These are phyloP conservation scores for Diaporthe citrichinensis DNA, from an alignment of 2,329 filamentous ascomycete genomes.

Conservation along the genomic window DNA sequence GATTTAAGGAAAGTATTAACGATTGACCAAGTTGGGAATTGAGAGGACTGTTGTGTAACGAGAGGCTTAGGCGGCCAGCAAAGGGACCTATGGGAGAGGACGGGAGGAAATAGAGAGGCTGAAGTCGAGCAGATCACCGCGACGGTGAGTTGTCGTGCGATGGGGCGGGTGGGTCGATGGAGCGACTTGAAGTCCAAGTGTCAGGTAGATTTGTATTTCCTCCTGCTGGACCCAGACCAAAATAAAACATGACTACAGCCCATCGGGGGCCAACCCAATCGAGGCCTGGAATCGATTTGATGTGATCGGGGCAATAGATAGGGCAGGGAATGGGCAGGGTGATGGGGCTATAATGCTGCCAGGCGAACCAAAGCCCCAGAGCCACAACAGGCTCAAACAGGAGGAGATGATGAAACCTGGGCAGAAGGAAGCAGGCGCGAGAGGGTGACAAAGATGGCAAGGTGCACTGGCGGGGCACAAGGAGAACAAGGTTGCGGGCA, in stretches of 20 bases:
- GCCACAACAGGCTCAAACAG: constrained; percentile 22
- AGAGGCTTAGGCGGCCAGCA: constrained; percentile 31
- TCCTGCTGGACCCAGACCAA: constrained; percentile 37
- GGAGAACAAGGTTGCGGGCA: constrained; percentile 20
- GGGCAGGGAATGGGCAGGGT: constrained; percentile 17
- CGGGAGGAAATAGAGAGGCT: constrained; percentile 30
- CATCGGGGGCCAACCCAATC: constrained; percentile 38
- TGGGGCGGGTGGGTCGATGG: constrained; percentile 31
- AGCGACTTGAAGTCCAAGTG: not conserved
- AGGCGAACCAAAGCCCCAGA: constrained; percentile 35
- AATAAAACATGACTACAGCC: constrained; percentile 35
- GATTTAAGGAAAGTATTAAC: constrained; percentile 29
- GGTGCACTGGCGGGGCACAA: constrained; percentile 5
- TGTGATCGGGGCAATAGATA: not conserved
- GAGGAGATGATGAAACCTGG: constrained; percentile 40
- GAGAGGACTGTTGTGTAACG: constrained; percentile 30
- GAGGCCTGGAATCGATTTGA: constrained; percentile 20
- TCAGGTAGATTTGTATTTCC: constrained; percentile 34
- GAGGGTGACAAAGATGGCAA: constrained; percentile 32
- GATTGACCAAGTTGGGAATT: constrained; percentile 32
- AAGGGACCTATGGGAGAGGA: constrained; percentile 33
- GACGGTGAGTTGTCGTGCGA: constrained; percentile 37
- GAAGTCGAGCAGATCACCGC: constrained; percentile 14
- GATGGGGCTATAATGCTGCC: constrained; percentile 21
- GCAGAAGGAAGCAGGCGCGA: constrained; percentile 15